Conservation (phyloP, 2,329 filamentous ascomycete species). For the Verticillium albo-atrum region DNA sequence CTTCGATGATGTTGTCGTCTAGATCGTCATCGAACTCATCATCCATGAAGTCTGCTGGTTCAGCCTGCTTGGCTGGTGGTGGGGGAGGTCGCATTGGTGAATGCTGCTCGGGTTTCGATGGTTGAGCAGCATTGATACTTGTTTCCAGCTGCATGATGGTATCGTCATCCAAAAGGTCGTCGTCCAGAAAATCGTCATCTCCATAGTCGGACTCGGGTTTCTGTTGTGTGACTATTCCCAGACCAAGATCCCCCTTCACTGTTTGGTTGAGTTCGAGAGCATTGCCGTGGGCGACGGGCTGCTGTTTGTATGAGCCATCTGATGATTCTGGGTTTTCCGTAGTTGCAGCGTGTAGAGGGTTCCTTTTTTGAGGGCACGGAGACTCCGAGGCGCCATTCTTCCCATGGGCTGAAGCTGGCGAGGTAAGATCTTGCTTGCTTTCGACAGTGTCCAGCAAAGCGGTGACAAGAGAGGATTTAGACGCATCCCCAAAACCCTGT, state of each 20-base stretch:
- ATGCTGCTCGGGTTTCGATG: background rate
- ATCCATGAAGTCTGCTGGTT: slow-evolving; percentile 55
- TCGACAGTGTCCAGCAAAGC: slow-evolving; percentile 64
- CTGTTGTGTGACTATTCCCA: slow-evolving; percentile 1
- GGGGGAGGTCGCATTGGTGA: background rate
- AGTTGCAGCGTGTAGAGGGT: slow-evolving; percentile 2
- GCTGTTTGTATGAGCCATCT: background rate
- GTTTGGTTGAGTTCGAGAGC: background rate
- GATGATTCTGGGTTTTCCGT: background rate
- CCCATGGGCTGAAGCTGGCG: background rate
- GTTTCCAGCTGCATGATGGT: slow-evolving; percentile 51
- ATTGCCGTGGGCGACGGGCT: too few relatives aligned
- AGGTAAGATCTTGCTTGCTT: slow-evolving; percentile 37
- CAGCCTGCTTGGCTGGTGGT: background rate
- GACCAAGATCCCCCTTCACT: background rate
- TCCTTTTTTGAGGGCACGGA: slow-evolving; percentile 39
- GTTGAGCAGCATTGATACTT: slow-evolving; percentile 26
- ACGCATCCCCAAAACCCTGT: slow-evolving; percentile 36
- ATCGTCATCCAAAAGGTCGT: slow-evolving; percentile 54
- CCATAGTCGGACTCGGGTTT: slow-evolving; percentile 43
- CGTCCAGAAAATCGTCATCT: slow-evolving; percentile 50
- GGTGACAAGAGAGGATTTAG: slow-evolving; percentile 54
- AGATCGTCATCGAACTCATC: slow-evolving; percentile 47
- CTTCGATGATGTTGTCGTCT: slow-evolving; percentile 71
- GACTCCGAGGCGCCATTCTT: slow-evolving; percentile 21